Base-by-base conservation (phyloP, 148 eudicot species). In the Cornus kousa region DNA sequence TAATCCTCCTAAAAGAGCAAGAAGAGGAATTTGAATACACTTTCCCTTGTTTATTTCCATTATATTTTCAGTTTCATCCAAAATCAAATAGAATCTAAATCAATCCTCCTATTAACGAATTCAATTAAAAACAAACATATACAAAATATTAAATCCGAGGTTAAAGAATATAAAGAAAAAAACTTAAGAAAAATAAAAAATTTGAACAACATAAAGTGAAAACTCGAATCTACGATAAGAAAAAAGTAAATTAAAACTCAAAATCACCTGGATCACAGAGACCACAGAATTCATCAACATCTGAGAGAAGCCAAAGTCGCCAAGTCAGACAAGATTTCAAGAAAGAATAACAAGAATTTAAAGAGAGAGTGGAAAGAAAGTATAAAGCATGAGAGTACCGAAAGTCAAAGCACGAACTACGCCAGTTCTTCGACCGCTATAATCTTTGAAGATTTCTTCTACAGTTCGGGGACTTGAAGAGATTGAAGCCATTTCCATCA, bases 391-490 rank as follows among this genome's bases (percentile, higher is more conserved):
- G 68, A 35, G 48, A 39, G 76, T 83, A 89, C 92, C 93, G 37
- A 80, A 76, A 84, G 98, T 87, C 69, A 96, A 90, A 82, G 99
- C 98, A 40, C 97, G 97, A 78, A 96, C 83, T 24, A 96, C 87
- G 77, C 93, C 95, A 68, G 92, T 70, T 33, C 97, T 88, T 67
- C 98, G 97, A 80, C 82, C 87, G 82, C 90, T 86, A 85, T 87
- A 96, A 88, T 96, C 99, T 80, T 89, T 93, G 90, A 88, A 96
- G 97, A 96, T 93, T 84, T 96, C 99, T 84, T 96, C 99, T 6
- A 96, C 99, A 43, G 90, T 88, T 77, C 98, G 89, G 23, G 93
- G 97, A 74, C 90, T 89, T 64, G 97, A 90, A 35, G 94, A 85
- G 57, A 87, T 83, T 55, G 91, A 80, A 64, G 97, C 91, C 97